Evolutionary conservation across 495 filamentous ascomycete species (phyloP).

Genomic region (Cercophora samala): DNA sequence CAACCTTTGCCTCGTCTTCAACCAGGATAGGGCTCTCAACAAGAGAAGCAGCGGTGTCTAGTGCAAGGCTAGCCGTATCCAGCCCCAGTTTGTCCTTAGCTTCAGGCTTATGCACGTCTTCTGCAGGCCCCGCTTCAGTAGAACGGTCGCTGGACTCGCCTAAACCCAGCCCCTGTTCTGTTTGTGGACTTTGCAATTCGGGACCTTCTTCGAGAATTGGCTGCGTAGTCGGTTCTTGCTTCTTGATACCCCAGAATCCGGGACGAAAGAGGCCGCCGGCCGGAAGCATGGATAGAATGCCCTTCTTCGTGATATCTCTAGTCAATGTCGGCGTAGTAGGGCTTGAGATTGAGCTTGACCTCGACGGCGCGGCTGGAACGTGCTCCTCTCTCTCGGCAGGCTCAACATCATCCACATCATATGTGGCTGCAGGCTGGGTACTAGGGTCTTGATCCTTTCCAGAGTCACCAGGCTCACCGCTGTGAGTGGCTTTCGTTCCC

Average conservation of each 20-base stretch:
- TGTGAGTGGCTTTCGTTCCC: background rate
- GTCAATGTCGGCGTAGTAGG: background rate
- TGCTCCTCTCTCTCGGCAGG: background rate
- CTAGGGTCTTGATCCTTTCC: background rate
- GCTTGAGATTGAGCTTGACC: background rate
- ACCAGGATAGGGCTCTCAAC: constrained; percentile 22
- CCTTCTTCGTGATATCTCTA: background rate
- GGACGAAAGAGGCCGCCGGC: constrained; percentile 8
- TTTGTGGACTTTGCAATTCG: constrained; percentile 7
- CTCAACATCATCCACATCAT: background rate
- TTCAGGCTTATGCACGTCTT: constrained; percentile 25
- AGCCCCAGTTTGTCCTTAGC: constrained; percentile 30
- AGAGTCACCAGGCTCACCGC: background rate
- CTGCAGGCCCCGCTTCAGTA: constrained; percentile 26
- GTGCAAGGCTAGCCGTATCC: constrained; percentile 27
- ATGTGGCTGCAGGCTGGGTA: background rate
- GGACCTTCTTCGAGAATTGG: background rate
- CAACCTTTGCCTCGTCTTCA: background rate
- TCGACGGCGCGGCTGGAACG: background rate
- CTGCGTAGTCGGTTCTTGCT: background rate
- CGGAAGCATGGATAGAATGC: constrained; percentile 19
- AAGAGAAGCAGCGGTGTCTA: constrained; percentile 34
- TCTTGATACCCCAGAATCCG: background rate
- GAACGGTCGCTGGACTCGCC: constrained; percentile 24
- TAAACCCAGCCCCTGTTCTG: constrained; percentile 17